Conservation (phyloP, 768 basidiomycete species). For the Russula brevipes region DNA sequence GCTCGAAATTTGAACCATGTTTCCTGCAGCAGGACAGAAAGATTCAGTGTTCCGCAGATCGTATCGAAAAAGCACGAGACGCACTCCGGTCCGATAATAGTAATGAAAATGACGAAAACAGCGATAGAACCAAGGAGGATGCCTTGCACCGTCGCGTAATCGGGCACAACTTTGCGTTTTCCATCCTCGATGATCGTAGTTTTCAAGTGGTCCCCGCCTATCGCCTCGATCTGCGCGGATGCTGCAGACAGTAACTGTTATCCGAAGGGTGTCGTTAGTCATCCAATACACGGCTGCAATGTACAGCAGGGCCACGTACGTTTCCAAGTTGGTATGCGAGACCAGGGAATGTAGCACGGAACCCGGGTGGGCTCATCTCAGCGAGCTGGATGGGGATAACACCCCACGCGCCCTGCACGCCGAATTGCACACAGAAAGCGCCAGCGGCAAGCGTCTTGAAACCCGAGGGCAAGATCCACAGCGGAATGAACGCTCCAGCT, state of each 20-base stretch:
- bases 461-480: constrained; percentile 43
- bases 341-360: constrained; percentile 45
- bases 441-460: constrained; percentile 43
- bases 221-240: constrained; percentile 46
- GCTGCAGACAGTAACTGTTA: too few relatives aligned
- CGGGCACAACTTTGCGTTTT: constrained; percentile 33
- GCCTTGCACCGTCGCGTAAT: constrained; percentile 64
- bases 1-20: constrained; percentile 65
- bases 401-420: constrained; percentile 40
- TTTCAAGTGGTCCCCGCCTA: constrained; percentile 40
- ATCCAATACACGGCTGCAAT: too few relatives aligned
- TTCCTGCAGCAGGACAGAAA: constrained; percentile 24
- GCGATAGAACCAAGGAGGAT: constrained; percentile 83
- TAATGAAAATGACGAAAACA: constrained; percentile 69
- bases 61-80: constrained; percentile 30
- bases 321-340: constrained; percentile 43
- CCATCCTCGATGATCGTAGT: constrained; percentile 32
- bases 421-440: constrained; percentile 45
- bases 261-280: too few relatives aligned
- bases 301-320: constrained; percentile 18
- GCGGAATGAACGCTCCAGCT: constrained; percentile 33
- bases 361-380: constrained; percentile 46
- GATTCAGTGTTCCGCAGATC: background rate
- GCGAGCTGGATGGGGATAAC: constrained; percentile 40
- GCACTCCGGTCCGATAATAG: constrained; percentile 73